phyloP scores from a whole-genome alignment of 1,139 yeast species.

The Lodderomyces theae region DNA sequence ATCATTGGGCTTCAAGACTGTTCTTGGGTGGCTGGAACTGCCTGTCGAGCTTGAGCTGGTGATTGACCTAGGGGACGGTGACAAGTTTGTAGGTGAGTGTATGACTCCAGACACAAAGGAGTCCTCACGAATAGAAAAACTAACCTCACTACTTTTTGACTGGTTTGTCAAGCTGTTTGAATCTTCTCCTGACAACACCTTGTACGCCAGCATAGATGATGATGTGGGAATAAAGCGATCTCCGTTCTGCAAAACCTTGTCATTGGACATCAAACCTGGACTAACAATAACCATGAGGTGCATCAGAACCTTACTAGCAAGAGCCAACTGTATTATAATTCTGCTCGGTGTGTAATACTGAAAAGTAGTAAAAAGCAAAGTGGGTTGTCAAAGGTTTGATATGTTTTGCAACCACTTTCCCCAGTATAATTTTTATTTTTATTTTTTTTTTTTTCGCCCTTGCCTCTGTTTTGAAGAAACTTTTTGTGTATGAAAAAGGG shows the following conservation, averaged over 20 bases:
- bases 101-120: constrained; percentile 8
- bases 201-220: constrained; percentile 21
- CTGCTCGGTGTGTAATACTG: not conserved
- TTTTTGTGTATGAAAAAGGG: too few relatives aligned
- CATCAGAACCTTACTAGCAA: not conserved
- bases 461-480: too few relatives aligned
- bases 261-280: not conserved
- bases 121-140: constrained; percentile 16
- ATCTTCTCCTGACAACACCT: constrained; percentile 7
- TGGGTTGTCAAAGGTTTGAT: constrained; percentile 1
- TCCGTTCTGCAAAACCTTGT: constrained; percentile 7
- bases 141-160: constrained; percentile 4
- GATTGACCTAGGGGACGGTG: constrained; percentile 5
- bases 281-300: not conserved
- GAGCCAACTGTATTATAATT: not conserved
- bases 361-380: not conserved
- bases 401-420: constrained; percentile 10
- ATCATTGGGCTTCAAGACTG: constrained; percentile 5
- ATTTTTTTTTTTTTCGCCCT: not conserved
- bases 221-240: constrained; percentile 23
- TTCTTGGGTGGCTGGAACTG: constrained; percentile 1
- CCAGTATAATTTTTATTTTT: too few relatives aligned
- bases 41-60: constrained; percentile 6
- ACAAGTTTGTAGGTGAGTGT: constrained; percentile 6
- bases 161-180: not conserved